Evolutionary conservation across 2,329 filamentous ascomycete species (phyloP).

Genomic region (Cyanodermella asteris): DNA sequence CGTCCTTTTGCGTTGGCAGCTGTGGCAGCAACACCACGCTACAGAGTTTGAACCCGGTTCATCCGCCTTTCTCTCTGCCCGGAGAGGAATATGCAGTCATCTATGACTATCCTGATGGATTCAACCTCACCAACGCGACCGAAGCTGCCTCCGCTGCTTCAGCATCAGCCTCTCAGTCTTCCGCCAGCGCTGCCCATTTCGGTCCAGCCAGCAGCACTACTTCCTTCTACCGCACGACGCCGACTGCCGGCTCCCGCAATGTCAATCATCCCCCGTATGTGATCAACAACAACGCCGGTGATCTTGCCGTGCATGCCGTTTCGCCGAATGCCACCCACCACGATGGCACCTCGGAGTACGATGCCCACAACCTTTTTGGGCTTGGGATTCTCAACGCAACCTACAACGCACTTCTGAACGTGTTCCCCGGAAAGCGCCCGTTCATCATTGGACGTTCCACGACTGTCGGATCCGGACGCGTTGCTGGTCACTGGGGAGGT

Average conservation of each 20-base stretch:
- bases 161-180: conserved; percentile 28
- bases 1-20: conserved; percentile 46
- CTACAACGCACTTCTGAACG: conserved; percentile 42
- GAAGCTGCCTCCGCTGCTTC: conserved; percentile 40
- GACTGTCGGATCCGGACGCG: conserved; percentile 54
- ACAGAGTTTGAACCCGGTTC: conserved; percentile 51
- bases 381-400: conserved; percentile 58
- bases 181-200: conserved; percentile 13
- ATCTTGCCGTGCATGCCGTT: conserved; percentile 50
- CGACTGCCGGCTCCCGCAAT: conserved; percentile 41
- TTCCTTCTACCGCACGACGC: conserved; percentile 34
- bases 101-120: conserved; percentile 44
- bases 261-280: conserved; percentile 56
- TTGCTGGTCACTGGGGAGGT: conserved; percentile 64
- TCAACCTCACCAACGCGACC: conserved; percentile 45
- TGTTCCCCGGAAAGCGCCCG: conserved; percentile 48
- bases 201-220: conserved; percentile 16
- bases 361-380: conserved; percentile 62
- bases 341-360: conserved; percentile 54
- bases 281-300: conserved; percentile 44
- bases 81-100: conserved; percentile 40
- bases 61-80: conserved; percentile 42
- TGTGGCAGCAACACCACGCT: conserved; percentile 44
- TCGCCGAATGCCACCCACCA: conserved; percentile 58
- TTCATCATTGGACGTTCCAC: conserved; percentile 72